Evolutionary conservation across 2,329 filamentous ascomycete genomes (phyloP), one percentile per base, ranked within the genome.

Genomic region (Aspergillus carbonarius): DNA sequence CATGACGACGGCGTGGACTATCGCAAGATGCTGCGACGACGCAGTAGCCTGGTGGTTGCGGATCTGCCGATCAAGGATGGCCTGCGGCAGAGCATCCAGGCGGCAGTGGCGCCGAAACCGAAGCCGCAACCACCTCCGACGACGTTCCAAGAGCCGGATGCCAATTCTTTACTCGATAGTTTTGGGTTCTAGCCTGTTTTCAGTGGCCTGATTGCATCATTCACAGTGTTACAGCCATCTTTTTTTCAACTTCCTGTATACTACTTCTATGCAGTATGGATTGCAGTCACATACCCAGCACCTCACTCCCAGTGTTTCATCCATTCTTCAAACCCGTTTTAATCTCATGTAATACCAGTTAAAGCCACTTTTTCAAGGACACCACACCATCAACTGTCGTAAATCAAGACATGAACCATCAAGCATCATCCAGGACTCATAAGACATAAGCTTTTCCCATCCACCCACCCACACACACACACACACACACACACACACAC

Each of bases 61-160:
- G 92, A 96, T 74, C 67, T 79, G 67, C 73, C 77, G 10, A 58
- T 72, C 30, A 70, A 64, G 27, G 55, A 68, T 88, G 60, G 86
- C 58, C 42, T 62, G 7, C 69, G 73, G 23, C 66, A 80, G 51
- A 75, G 79, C 23, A 67, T 74, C 4, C 78, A 80, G 32, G 67
- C 60, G 4, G 50, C 64, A 9, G 60, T 58, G 13, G 58, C 75
- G 25, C 63, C 68, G 27, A 60, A 68, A 32, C 70, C 74, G 64
- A 75, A 76, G 66, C 76, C 79, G 60, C 83, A 88, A 68, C 82
- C 84, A 13, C 82, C 88, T 15, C 87, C 92, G 1, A 92, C 89
- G 18, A 87, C 88, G 62, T 98, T 98, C 72, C 84, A 96, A 67
- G 95, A 99, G 75, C 95, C 95, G n/a, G 92, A 96, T 77, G 84